Base-by-base conservation (phyloP, 306 rosid genomes). In the Quercus variabilis region DNA sequence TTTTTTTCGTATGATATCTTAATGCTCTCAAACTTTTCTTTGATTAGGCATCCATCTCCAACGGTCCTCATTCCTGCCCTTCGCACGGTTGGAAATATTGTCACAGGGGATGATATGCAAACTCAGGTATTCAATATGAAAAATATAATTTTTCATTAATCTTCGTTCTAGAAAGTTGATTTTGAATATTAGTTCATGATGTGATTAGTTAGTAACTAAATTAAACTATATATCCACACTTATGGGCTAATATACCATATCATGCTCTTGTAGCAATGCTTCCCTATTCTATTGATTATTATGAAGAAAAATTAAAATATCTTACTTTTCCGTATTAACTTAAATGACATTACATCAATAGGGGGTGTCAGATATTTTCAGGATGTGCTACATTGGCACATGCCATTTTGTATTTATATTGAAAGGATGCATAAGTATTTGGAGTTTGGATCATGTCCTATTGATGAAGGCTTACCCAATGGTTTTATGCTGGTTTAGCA, bases 81-180 rank as follows among this genome's bases (percentile, higher is more conserved):
- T 82, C 98, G 98, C 76, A 93, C 98, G 3, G 98, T 93, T 72
- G 98, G 98, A 82, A 93, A 93, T 86, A 91, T 93, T 87, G 98
- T 91, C 74, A 93, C 97, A 0, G 98, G 98, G 75, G 98, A 93
- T 56, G 97, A 93, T 77, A 17, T 81, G 21, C 98, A 93, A 83
- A 93, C 98, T 75, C 98, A 91, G 94, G 98, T 93, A 82, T 64
- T 35, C 13, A 31, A 23, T 28, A 6, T 6, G 30, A 30, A 30
- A 26, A 49, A 49, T 49, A 13, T 58, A 18, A n/a, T 58, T 63
- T 63, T 5, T 17, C 33, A 13, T 2, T 63, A 63, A 28, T 63
- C 69, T 25, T 63, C 8, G 15, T 15, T 63, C 41, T 63, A 13
- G 14, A 14, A 26, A 63, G 18, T 28, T 28, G 19, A 6, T 13